phyloP scores from a whole-genome alignment of 2,329 filamentous ascomycete genomes.

The Dothistroma pini region DNA sequence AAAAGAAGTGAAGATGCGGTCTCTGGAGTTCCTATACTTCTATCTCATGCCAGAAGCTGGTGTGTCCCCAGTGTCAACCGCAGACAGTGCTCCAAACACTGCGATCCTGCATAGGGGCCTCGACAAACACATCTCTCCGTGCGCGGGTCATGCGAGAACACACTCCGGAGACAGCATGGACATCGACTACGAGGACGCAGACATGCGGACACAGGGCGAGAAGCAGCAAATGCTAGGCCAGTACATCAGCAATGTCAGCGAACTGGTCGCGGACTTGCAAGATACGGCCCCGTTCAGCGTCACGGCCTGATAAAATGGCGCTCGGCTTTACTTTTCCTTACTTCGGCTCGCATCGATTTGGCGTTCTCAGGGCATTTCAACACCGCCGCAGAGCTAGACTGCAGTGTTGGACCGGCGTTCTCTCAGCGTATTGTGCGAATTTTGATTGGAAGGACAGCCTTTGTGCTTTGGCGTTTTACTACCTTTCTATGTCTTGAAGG shows the following conservation, averaged over 20 bases:
- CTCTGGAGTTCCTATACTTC: conserved; percentile 98
- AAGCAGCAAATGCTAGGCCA: conserved; percentile 75
- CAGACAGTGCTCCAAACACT: conserved; percentile 27
- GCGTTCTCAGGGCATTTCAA: neutral
- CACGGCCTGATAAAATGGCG: neutral
- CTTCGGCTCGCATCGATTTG: neutral
- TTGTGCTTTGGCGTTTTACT: neutral
- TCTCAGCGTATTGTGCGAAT: neutral
- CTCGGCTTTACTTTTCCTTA: neutral
- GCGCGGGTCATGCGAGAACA: conserved; percentile 28
- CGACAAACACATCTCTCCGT: conserved; percentile 23
- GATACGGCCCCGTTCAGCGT: conserved; percentile 66
- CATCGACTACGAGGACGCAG: conserved; percentile 34
- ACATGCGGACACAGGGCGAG: conserved; percentile 68
- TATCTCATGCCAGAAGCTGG: conserved; percentile 89
- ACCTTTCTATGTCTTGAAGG: neutral
- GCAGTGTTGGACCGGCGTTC: neutral
- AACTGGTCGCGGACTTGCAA: conserved; percentile 73
- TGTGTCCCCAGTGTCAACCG: conserved; percentile 33
- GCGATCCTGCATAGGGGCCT: conserved; percentile 24
- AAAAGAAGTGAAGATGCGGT: conserved; percentile 86
- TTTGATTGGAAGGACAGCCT: neutral
- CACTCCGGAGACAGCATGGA: conserved; percentile 36
- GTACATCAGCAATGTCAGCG: conserved; percentile 78
- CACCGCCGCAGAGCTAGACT: neutral